Base-by-base conservation (phyloP, 2,329 filamentous ascomycete species). In the Fusarium paranaense region DNA sequence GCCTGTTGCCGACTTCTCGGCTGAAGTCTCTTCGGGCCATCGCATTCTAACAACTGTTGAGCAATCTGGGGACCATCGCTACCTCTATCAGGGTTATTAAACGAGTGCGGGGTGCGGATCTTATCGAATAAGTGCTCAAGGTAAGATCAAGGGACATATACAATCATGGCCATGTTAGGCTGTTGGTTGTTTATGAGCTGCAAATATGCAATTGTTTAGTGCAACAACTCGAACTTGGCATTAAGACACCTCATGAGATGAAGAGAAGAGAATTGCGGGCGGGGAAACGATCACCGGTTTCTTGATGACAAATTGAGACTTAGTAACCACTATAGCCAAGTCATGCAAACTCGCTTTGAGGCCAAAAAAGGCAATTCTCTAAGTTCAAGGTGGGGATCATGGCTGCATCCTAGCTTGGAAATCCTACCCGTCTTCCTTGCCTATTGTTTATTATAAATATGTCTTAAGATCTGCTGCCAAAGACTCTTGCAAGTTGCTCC, bases 281-380 rank as follows among this genome's bases (percentile, higher is more conserved):
- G 11, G 40, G 11, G 13, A 22, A 45, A 45, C 6, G 13, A 13
- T 9, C 3, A 8, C 3, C 7, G 10, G 1, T 22, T 45, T 45
- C 40, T 22, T 45, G 40, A 45, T 45, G 11, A 45, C 40, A 45
- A 45, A 45, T 45, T 2, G 20, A 45, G 40, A 22, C 11, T 22
- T 45, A 14, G 6, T 45, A 22, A 45, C 20, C 11, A 14, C 20
- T 20, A 2, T 5, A 5, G 20, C 20, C 40, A 45, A 45, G 20
- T 22, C 11, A 45, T 45, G 6, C 40, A 45, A 22, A 20, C 40
- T 45, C 40, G 40, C 40, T 20, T 42, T 22, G n/a, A 7, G 11
- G 40, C 40, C 40, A 20, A 42, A 42, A 42, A 22, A 22, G 40
- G 40, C 40, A 45, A 45, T 45, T 45, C 6, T 45, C 40, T 45